These are phyloP conservation scores for Ichthyophthirius multifiliis DNA, from an alignment of 169 alveolate species.

Conservation along the genomic window DNA sequence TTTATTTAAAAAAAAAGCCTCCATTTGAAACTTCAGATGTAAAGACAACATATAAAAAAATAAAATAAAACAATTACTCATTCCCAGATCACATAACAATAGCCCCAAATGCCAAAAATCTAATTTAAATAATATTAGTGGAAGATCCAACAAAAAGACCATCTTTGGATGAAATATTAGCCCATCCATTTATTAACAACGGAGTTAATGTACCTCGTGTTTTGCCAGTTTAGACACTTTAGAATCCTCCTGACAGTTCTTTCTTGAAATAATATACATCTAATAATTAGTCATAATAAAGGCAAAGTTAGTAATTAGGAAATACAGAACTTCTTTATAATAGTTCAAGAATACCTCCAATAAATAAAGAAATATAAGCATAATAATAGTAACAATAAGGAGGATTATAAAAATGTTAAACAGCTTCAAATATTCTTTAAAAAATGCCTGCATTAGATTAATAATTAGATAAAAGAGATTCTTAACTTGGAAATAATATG, in stretches of 20 bases:
- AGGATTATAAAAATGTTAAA: too few relatives aligned
- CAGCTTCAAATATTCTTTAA: too few relatives aligned
- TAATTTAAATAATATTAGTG: slow-evolving; percentile 70
- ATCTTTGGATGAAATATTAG: slow-evolving; percentile 68
- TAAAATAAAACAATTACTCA: slow-evolving; percentile 72
- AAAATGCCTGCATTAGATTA: too few relatives aligned
- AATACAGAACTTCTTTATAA: too few relatives aligned
- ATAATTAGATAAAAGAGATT: too few relatives aligned
- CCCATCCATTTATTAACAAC: slow-evolving; percentile 44
- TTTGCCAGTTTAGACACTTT: slow-evolving; percentile 51
- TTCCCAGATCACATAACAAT: slow-evolving; percentile 77
- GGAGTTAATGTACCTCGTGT: slow-evolving; percentile 55
- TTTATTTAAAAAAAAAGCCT: slow-evolving; percentile 59
- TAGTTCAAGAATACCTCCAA: too few relatives aligned
- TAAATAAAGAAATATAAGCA: too few relatives aligned
- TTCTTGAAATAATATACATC: slow-evolving; percentile 51
- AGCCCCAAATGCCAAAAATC: slow-evolving; percentile 56
- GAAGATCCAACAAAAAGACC: slow-evolving; percentile 82
- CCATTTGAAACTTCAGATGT: slow-evolving; percentile 86
- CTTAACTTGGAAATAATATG: too few relatives aligned
- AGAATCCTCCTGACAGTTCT: slow-evolving; percentile 38
- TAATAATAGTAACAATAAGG: too few relatives aligned
- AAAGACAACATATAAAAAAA: slow-evolving; percentile 80
- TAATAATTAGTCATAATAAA: too few relatives aligned
- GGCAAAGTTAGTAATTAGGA: too few relatives aligned